These are phyloP conservation scores for Fusarium paranaense DNA, from an alignment of 2,329 filamentous ascomycete genomes.

Conservation along the genomic window DNA sequence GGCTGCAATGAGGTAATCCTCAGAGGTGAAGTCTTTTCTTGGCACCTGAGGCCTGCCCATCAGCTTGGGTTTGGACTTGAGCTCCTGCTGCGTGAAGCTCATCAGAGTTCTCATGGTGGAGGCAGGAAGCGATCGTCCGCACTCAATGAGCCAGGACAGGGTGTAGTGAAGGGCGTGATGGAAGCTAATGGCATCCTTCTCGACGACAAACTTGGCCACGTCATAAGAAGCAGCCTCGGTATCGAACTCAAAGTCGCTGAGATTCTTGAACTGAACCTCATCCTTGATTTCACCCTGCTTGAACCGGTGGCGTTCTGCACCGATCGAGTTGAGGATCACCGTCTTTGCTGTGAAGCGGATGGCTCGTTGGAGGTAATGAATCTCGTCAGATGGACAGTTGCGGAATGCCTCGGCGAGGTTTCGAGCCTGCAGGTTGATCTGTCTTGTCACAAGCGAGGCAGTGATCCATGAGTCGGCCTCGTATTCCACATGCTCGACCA, in stretches of 20 bases:
- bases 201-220: conserved; percentile 88
- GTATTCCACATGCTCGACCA: conserved; percentile 97
- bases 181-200: conserved; percentile 93
- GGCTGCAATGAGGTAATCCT: conserved; percentile 86
- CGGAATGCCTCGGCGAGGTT: conserved; percentile 90
- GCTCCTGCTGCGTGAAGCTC: conserved; percentile 76
- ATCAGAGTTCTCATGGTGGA: conserved; percentile 77
- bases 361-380: conserved; percentile 73
- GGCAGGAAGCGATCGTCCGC: conserved; percentile 79
- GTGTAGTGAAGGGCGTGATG: conserved; percentile 97
- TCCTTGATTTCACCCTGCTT: conserved; percentile 89
- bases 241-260: conserved; percentile 86
- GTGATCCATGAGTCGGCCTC: conserved; percentile 99
- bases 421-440: conserved; percentile 92
- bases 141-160: conserved; percentile 94
- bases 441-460: conserved; percentile 90
- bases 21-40: conserved; percentile 68
- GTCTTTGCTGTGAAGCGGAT: conserved; percentile 82
- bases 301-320: conserved; percentile 88
- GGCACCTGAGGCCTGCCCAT: conserved; percentile 71
- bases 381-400: conserved; percentile 73
- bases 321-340: conserved; percentile 89
- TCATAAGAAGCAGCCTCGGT: conserved; percentile 65
- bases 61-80: conserved; percentile 72
- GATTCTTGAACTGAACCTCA: conserved; percentile 82